Evolutionary conservation across 306 rosid genomes (phyloP).

Genomic region (Malus orientalis): DNA sequence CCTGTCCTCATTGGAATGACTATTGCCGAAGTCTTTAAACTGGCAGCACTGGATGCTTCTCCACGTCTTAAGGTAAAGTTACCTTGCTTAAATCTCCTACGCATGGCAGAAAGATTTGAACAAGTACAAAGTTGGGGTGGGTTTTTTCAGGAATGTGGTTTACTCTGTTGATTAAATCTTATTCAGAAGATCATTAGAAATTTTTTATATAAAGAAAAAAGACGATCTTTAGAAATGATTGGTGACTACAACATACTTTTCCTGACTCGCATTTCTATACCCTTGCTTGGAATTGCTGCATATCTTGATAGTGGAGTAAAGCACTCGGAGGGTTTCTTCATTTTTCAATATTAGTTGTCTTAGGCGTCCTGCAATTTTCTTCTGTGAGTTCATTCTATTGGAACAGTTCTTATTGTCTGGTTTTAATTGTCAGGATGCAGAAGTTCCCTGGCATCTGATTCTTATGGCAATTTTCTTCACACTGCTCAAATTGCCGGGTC

Average conservation of each 20-base stretch:
- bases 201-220: not conserved
- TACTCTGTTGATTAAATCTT: slow-evolving; percentile 9
- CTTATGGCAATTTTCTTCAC: slow-evolving; percentile 65
- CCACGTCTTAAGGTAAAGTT: slow-evolving; percentile 61
- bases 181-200: not conserved
- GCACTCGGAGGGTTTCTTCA: not conserved
- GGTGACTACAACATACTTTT: not conserved
- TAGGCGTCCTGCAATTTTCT: not conserved
- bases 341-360: not conserved
- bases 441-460: slow-evolving; percentile 93
- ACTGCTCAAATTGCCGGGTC: slow-evolving; percentile 74
- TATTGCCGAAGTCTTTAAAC: slow-evolving; percentile 58
- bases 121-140: not conserved
- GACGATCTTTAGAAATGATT: not conserved
- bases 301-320: not conserved
- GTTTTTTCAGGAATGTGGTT: slow-evolving; percentile 1
- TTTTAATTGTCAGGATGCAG: slow-evolving; percentile 58
- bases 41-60: slow-evolving; percentile 53
- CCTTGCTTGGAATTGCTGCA: not conserved
- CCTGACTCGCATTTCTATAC: not conserved
- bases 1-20: slow-evolving; percentile 61
- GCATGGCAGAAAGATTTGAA: not conserved
- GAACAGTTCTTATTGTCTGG: slow-evolving; percentile 9
- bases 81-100: not conserved
- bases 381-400: not conserved